A percentile compares a stretch with the other conserved stretches of the same genome.
Conservation (phyloP, 768 basidiomycete genomes). For the Myochromella boudieri region DNA sequence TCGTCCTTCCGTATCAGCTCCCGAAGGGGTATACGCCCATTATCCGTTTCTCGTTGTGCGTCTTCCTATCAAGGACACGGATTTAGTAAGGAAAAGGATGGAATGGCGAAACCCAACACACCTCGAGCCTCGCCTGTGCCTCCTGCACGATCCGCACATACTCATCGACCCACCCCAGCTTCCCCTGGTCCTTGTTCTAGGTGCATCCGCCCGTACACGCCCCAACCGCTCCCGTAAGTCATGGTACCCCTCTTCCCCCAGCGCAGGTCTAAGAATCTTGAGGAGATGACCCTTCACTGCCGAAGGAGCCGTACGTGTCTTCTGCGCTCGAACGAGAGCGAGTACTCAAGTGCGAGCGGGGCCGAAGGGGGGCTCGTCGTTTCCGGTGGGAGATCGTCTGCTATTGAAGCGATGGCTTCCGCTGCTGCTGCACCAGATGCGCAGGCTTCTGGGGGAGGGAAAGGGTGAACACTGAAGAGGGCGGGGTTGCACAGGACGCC, state of each 20-base stretch:
- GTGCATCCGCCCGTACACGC: constrained; percentile 29
- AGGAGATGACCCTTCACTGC: constrained; percentile 93
- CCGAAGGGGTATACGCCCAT: too few species aligned
- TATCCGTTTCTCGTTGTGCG: too few species aligned
- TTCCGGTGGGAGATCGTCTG: constrained; percentile 3
- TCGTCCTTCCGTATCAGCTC: too few species aligned
- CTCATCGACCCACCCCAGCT: constrained; percentile 31
- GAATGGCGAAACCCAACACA: too few species aligned
- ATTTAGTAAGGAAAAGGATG: too few species aligned
- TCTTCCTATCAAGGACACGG: too few species aligned
- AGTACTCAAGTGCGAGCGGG: constrained; percentile 85
- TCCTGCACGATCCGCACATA: constrained; percentile 59
- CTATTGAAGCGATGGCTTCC: too few species aligned
- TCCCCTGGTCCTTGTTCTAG: constrained; percentile 12
- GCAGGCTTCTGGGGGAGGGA: too few species aligned
- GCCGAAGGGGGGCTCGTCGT: constrained; percentile 55
- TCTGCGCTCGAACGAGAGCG: constrained; percentile 71
- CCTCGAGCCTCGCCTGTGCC: constrained; percentile 57
- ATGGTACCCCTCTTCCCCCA: constrained; percentile 46
- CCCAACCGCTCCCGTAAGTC: constrained; percentile 79
- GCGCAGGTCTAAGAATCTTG: constrained; percentile 82
- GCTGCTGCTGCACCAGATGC: too few species aligned
- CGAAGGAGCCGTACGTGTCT: constrained; percentile 54
- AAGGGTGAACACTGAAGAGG: too few species aligned
- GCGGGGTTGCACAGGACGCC: constrained; percentile 93